phyloP scores from a whole-genome alignment of 257 asterid genomes.

The Agastache rugosa region DNA sequence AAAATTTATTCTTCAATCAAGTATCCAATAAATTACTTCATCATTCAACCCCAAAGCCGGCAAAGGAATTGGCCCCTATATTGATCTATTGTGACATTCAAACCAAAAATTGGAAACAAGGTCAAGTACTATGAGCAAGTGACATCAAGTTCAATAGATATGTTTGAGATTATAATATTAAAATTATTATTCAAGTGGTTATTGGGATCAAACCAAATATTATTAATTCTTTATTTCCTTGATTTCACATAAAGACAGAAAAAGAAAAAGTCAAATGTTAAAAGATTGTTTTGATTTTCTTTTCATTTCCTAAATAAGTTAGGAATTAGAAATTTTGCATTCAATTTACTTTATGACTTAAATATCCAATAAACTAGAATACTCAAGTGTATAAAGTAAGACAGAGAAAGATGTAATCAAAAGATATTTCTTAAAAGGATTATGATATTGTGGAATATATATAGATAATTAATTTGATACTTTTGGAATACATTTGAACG shows the following conservation, averaged over 20 bases:
- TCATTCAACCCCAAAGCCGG: neutral
- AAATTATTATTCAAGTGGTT: slow-evolving; percentile 15
- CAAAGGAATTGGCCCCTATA: neutral
- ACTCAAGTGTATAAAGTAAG: neutral
- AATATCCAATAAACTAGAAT: neutral
- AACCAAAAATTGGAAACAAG: neutral
- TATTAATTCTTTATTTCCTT: neutral
- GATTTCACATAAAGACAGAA: neutral
- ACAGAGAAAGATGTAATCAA: neutral
- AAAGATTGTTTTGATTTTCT: neutral
- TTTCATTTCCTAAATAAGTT: neutral
- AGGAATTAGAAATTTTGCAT: neutral
- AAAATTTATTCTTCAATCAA: neutral
- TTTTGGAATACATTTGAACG: neutral
- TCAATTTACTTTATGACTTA: neutral
- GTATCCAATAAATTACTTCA: neutral
- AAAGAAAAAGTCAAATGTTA: neutral
- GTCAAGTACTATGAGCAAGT: neutral
- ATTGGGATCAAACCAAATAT: neutral
- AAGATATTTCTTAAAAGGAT: neutral
- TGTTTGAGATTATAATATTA: slow-evolving; percentile 13
- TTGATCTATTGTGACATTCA: neutral
- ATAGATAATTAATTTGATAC: neutral
- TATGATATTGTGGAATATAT: slow-evolving; percentile 4
- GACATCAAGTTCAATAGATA: slow-evolving; percentile 18